These are phyloP conservation scores for Piromyces sp. DNA, from an alignment of 192 early-diverging fungal genomes.

Conservation along the genomic window DNA sequence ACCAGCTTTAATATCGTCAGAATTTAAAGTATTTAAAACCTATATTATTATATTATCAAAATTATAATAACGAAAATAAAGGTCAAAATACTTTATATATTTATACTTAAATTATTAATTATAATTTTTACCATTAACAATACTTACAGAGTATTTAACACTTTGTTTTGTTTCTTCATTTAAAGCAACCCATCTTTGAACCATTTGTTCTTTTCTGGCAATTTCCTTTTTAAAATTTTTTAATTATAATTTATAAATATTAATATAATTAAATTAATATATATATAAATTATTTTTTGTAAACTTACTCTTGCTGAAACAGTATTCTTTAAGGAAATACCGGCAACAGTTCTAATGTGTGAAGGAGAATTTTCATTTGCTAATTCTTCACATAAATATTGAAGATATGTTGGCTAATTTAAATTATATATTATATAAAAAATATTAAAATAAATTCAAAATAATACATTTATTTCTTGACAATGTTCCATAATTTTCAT, in stretches of 20 bases:
- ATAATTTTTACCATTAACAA: background rate
- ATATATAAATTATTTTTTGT: no score
- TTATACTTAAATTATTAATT: no score
- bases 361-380: conserved; percentile 45
- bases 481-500: no score
- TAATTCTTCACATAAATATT: conserved; percentile 58
- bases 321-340: conserved; percentile 84
- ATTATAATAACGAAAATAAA: no score
- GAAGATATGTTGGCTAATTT: conserved; percentile 22
- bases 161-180: background rate
- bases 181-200: conserved; percentile 4
- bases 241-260: conserved; percentile 13
- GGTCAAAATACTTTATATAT: no score
- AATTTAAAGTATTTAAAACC: conserved; percentile 19
- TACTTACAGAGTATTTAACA: background rate
- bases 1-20: conserved; percentile 32
- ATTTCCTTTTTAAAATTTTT: conserved; percentile 10
- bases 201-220: conserved; percentile 1
- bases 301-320: conserved; percentile 60
- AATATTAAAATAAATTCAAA: background rate
- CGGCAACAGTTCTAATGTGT: conserved; percentile 60
- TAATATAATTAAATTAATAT: background rate
- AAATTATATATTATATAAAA: background rate
- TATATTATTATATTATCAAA: background rate
- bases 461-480: background rate